Base-by-base conservation (phyloP, 441 rosid genomes). In the Hura crepitans region DNA sequence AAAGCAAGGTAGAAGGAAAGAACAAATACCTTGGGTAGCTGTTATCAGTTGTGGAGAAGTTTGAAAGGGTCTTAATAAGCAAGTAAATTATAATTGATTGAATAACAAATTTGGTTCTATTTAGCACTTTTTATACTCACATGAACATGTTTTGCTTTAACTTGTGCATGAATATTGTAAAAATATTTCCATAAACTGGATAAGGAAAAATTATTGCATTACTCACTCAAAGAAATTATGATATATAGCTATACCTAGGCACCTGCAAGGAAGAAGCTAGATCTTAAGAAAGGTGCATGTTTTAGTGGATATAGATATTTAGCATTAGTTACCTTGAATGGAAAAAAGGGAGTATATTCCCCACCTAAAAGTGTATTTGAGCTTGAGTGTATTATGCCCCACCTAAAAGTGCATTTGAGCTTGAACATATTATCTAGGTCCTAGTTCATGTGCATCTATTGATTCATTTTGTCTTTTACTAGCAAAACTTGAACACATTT, bases 231-330 rank as follows among this genome's bases (percentile, higher is more conserved):
- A 45, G 33, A 39, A 45, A 51, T 47, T 78, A 7, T 72, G 27
- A 3, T 68, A 13, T 81, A 69, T 89, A 95, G 99, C 75, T 92
- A 79, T 79, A 80, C 90, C 35, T 95, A 98, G 99, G 87, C 83
- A 49, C 96, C 98, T 59, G 93, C 99, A 6, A 91, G 92, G 70
- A 87, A 85, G 82, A 96, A 95, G 77, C 89, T 91, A 22, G 95
- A 89, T 83, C 88, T 95, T 47, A 98, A 95, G 81, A 87, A 80
- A 33, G 81, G 47, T n/a, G 96, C 92, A 15, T 87, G 89, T 18
- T 96, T 95, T 47, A 98, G 99, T 51, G 99, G 98, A 74, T 95
- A 95, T 14, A 98, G 99, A 14, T 95, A 92, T 70, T 97, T 98
- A 5, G 99, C 99, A 54, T 79, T 95, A 75, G 93, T 95, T 43